Evolutionary conservation across 257 asterid species (phyloP), one percentile per base, ranked within the genome.

Genomic region (Datura wrightii): DNA sequence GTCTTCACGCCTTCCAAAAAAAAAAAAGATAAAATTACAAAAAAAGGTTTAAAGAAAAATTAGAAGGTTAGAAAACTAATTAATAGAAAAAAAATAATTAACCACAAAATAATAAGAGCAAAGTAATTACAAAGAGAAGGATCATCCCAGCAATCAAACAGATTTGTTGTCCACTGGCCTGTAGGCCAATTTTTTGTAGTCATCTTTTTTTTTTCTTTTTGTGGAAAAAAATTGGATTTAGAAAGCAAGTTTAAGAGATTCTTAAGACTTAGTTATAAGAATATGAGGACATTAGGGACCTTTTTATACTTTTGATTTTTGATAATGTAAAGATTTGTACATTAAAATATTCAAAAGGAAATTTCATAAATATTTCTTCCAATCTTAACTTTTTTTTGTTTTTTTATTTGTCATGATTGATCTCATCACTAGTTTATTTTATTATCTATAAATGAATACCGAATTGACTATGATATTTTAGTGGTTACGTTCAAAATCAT

Each of bases 111-210:
- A 63, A 19, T 1, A 56, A 56, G 11, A 80, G 84, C 6, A 55
- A 80, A 42, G 42, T 56, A 85, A 63, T 82, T 89, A 89, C 92
- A 89, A 44, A 16, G 55, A 55, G 91, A 70, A 53, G 59, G 48
- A 52, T 85, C 88, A 59, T 85, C 88, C 76, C 82, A 81, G n/a
- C 88, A 85, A 85, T 85, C 85, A 24, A 53, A 85, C n/a, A 85
- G 82, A 34, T 80, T 78, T 81, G 88, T 82, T 9, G 88, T 80
- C 90, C 92, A 89, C 48, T 88, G 89, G 58, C 89, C 87, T 71
- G 80, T 86, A 13, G 87, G 79, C 44, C 65, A 48, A 10, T 11
- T 41, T 15, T 46, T 19, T 24, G 82, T 11, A 16, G 42, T 16
- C 89, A 89, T 84, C n/a, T 56, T 19, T 10, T 4, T 0, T 10